Conservation (phyloP, 352 stramenopile species). For the Peronosclerospora sorghi region DNA sequence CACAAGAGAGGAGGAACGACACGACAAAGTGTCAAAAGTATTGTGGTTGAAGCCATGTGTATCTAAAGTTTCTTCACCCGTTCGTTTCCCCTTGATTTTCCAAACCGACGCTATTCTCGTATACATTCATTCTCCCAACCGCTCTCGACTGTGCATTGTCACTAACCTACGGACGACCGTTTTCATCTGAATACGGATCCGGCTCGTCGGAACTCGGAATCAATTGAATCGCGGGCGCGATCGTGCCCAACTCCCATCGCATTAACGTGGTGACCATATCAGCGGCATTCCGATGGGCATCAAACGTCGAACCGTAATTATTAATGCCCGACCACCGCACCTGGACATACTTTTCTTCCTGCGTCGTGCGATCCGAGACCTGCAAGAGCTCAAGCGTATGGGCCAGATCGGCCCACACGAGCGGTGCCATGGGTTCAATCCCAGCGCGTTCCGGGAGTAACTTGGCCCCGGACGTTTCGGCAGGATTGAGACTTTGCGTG, state of each 20-base stretch:
- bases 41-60: too few species aligned
- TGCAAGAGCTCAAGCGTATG: slow-evolving; percentile 36
- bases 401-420: slow-evolving; percentile 35
- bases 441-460: slow-evolving; percentile 20
- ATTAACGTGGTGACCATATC: slow-evolving; percentile 38
- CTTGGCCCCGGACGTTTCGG: slow-evolving; percentile 20
- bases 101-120: too few species aligned
- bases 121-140: too few species aligned
- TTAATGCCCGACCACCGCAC: slow-evolving; percentile 38
- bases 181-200: too few species aligned
- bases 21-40: too few species aligned
- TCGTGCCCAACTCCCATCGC: slow-evolving; percentile 36
- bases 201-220: too few species aligned
- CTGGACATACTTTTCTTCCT: slow-evolving; percentile 19
- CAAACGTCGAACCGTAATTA: slow-evolving; percentile 36
- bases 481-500: slow-evolving; percentile 39
- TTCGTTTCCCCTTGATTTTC: too few species aligned
- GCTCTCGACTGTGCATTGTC: too few species aligned
- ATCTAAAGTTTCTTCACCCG: too few species aligned
- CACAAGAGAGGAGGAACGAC: too few species aligned
- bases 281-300: slow-evolving; percentile 33
- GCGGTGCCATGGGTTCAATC: slow-evolving; percentile 17
- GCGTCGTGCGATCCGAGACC: slow-evolving; percentile 16
- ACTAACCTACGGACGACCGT: too few species aligned
- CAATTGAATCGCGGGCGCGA: slow-evolving; percentile 25